Base-by-base conservation (phyloP, 2,329 filamentous ascomycete genomes). In the Sarocladiaceae sp. region DNA sequence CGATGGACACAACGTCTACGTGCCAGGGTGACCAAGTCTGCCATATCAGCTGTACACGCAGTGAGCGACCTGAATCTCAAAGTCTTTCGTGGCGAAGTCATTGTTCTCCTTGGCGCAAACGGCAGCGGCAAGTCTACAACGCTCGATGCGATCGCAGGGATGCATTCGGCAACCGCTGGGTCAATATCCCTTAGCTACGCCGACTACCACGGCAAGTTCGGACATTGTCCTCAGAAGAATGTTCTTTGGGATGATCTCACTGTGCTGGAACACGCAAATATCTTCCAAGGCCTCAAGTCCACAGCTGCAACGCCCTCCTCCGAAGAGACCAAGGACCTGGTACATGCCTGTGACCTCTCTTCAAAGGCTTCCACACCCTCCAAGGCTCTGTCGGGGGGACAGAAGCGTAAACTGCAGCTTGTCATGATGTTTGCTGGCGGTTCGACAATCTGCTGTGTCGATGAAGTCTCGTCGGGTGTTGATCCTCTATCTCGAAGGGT, bases 71-170 rank as follows among this genome's bases (percentile, higher is more conserved):
- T 95, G 39, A 83, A 78, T 36, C 71, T 94, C 51, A 76, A 78
- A n/a, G 87, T 87, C 4, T 74, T 78, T 4, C 80, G 83, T 57
- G 90, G 90, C 1, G 83, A 93, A 60, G 93, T 95, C 46, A 78
- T 91, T 64, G 86, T 90, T 1, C 69, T 89, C 0, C 72, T 89
- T 0, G 86, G 86, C 15, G 83, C 83, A 1, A 89, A 89, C 60
- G 86, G 86, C 6, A 83, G 78, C 44, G 86, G 86, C 13, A 89
- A 90, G 61, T 84, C 80, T 1, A 89, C 86, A 0, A 87, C 84
- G 0, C 70, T 89, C 8, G 82, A 88, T 51, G 79, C 83, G 55
- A 80, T 89, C 47, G 78, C 84, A 12, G 86, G 86, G 0, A 73
- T 87, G 8, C 80, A 80, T 47, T 76, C 72, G 10, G 77, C 84